phyloP scores from a whole-genome alignment of 1,139 yeast species.

The Nematodospora anomalae region DNA sequence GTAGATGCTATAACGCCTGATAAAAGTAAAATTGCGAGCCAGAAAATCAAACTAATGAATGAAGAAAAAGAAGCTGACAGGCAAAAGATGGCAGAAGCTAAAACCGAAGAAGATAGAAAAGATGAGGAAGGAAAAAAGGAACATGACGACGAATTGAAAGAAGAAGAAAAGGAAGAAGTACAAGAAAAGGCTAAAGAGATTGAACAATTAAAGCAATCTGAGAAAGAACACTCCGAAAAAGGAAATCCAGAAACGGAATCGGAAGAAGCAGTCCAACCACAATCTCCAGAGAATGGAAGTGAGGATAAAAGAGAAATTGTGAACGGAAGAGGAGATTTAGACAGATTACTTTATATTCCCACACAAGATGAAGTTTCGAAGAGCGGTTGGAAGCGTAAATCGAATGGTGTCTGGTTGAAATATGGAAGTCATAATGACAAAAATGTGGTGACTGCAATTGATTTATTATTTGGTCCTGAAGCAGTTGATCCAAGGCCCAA shows the following conservation, averaged over 20 bases:
- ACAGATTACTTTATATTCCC: conserved; percentile 30
- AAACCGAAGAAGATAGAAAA: conserved; percentile 22
- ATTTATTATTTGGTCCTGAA: conserved; percentile 68
- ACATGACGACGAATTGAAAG: conserved; percentile 16
- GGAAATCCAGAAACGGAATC: conserved; percentile 1
- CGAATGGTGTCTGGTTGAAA: conserved; percentile 35
- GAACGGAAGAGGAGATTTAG: conserved; percentile 23
- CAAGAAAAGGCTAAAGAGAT: conserved; percentile 7
- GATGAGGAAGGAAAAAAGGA: conserved; percentile 17
- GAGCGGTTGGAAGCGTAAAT: conserved; percentile 38
- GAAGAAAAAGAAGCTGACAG: conserved; percentile 20
- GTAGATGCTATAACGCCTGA: conserved; percentile 12
- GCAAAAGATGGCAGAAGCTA: neutral
- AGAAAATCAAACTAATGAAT: conserved; percentile 19
- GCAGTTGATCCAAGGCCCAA: conserved; percentile 75
- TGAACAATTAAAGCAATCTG: conserved; percentile 7
- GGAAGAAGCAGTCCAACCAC: conserved; percentile 3
- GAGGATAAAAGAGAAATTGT: conserved; percentile 18
- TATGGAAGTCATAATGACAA: conserved; percentile 38
- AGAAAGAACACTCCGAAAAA: conserved; percentile 7
- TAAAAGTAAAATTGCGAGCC: conserved; percentile 16
- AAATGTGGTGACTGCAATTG: conserved; percentile 46
- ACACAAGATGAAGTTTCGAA: conserved; percentile 27
- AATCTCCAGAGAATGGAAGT: conserved; percentile 6
- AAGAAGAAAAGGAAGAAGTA: conserved; percentile 6